phyloP scores from a whole-genome alignment of 2,329 filamentous ascomycete genomes.

The Celoporthe dispersa region DNA sequence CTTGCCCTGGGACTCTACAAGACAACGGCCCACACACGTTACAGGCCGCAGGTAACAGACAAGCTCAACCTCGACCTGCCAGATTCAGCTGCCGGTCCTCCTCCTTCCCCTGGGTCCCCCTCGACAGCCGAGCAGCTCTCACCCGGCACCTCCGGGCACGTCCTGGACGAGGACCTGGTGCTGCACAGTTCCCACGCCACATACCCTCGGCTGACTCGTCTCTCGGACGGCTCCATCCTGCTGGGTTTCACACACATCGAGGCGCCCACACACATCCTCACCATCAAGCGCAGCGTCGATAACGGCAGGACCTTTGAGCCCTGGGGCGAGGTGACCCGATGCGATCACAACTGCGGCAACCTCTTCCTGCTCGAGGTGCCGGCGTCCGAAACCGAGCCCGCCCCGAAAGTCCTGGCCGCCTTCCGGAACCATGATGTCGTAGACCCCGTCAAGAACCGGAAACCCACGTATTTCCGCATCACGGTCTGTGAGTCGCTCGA shows the following conservation, averaged over 20 bases:
- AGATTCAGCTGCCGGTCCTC: neutral
- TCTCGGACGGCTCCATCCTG: constrained; percentile 51
- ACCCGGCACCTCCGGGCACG: neutral
- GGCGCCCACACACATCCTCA: constrained; percentile 43
- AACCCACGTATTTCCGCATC: constrained; percentile 45
- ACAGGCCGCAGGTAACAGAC: constrained; percentile 8
- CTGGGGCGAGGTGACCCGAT: constrained; percentile 49
- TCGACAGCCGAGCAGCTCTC: neutral
- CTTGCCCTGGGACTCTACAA: constrained; percentile 8
- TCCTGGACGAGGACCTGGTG: constrained; percentile 32
- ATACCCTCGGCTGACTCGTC: constrained; percentile 51
- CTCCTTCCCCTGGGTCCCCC: neutral
- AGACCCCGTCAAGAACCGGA: neutral
- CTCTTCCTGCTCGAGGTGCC: constrained; percentile 49
- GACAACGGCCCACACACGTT: neutral
- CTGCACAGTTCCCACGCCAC: constrained; percentile 45
- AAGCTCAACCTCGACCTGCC: neutral
- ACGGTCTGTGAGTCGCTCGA: constrained; percentile 53
- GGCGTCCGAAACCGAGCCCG: constrained; percentile 24
- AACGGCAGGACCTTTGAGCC: constrained; percentile 46
- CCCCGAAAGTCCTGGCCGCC: constrained; percentile 46
- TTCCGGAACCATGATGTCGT: constrained; percentile 47
- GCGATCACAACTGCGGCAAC: constrained; percentile 51
- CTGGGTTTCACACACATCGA: constrained; percentile 49
- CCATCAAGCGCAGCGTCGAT: constrained; percentile 50